Conservation (phyloP, 495 filamentous ascomycete species). For the Aeminium ludgeri region DNA sequence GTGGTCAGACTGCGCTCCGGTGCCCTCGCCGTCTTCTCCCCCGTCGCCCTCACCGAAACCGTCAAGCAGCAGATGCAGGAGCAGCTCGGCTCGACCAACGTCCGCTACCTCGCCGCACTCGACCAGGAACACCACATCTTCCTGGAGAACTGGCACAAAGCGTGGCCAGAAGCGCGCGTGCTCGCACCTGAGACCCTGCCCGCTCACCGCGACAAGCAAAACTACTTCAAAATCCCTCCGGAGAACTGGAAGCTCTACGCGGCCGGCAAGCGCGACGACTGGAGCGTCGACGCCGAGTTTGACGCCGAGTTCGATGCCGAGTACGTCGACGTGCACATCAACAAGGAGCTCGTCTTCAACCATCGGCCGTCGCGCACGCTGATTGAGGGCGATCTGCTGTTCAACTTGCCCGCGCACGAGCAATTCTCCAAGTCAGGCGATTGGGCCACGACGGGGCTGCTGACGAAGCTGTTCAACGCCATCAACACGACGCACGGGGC, state of each 20-base stretch:
- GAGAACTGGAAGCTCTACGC: conserved; percentile 23
- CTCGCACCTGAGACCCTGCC: conserved; percentile 72
- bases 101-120: conserved; percentile 69
- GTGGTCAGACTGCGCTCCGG: conserved; percentile 64
- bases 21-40: conserved; percentile 78
- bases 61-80: conserved; percentile 27
- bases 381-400: conserved; percentile 83
- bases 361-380: conserved; percentile 67
- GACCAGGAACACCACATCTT: conserved; percentile 92
- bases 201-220: conserved; percentile 57
- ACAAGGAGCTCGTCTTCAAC: conserved; percentile 73
- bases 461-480: conserved; percentile 44
- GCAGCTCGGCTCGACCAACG: conserved; percentile 40
- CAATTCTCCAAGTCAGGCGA: conserved; percentile 57
- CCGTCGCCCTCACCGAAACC: conserved; percentile 62
- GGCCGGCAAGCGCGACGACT: conserved; percentile 22
- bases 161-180: conserved; percentile 59
- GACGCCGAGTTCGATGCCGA: conserved; percentile 75
- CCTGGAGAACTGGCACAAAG: conserved; percentile 63
- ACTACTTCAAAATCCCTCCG: conserved; percentile 43
- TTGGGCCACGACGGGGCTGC: conserved; percentile 35
- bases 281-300: conserved; percentile 52
- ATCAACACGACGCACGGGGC: conserved; percentile 45
- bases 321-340: conserved; percentile 62
- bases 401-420: conserved; percentile 77